Evolutionary conservation across 2,329 filamentous ascomycete species (phyloP).

Genomic region (Sporothrix brasiliensis): DNA sequence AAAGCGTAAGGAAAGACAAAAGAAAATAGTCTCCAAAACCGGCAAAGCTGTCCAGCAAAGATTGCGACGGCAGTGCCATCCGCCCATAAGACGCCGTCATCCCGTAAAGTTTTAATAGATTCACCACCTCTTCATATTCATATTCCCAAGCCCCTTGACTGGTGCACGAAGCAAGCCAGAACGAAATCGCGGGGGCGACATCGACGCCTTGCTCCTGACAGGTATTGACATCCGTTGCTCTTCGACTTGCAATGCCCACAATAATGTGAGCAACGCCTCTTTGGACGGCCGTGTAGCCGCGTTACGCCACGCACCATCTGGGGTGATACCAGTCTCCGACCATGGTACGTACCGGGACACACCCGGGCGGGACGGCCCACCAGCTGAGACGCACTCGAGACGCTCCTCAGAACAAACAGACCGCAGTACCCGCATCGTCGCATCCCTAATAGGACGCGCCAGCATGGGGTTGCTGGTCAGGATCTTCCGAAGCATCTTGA

Average conservation of each 20-base stretch:
- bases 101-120: not conserved
- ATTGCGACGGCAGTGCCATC: not conserved
- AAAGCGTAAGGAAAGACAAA: conserved; percentile 5
- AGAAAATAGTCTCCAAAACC: not conserved
- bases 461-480: conserved; percentile 73
- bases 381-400: conserved; percentile 50
- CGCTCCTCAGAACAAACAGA: conserved; percentile 62
- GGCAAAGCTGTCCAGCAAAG: not conserved
- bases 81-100: too few species aligned
- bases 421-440: conserved; percentile 74
- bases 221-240: conserved; percentile 44
- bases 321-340: conserved; percentile 39
- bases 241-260: conserved; percentile 52
- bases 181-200: not conserved
- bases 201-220: conserved; percentile 8
- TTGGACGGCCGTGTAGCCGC: conserved; percentile 50
- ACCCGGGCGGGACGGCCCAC: conserved; percentile 42
- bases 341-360: conserved; percentile 38
- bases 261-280: conserved; percentile 53
- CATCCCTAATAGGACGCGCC: conserved; percentile 74
- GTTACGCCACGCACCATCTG: conserved; percentile 42
- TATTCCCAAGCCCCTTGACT: not conserved
- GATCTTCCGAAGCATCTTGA: conserved; percentile 65
- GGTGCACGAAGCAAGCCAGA: not conserved
- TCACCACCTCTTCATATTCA: conserved; percentile 4